Evolutionary conservation across 495 filamentous ascomycete genomes (phyloP), one percentile per base, ranked within the genome.

Genomic region (Glonium stellatum): DNA sequence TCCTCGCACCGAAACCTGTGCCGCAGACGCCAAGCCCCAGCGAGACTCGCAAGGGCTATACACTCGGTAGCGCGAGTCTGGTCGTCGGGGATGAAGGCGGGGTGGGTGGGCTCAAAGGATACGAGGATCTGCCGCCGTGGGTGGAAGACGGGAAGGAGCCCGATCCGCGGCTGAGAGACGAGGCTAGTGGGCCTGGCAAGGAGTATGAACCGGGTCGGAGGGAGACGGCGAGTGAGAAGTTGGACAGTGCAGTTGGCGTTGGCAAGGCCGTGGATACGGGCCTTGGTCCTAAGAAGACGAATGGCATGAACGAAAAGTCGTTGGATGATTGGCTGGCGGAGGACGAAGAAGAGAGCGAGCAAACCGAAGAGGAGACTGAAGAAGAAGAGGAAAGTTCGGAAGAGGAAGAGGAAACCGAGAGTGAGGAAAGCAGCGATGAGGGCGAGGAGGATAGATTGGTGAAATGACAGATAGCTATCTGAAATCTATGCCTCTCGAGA

Each of bases 1-100:
- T 98, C 0, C 80, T 97, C 0, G 93, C 93, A 1, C 93, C 93
- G 0, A 98, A 98, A 70, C 92, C 93, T 0, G 90, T 91, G 0
- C 93, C 93, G 0, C 87, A 93, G 49, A 82, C 86, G 0, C 88
- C 90, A 0, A 92, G 87, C 57, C 92, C 93, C 3, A 90, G 87
- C 1, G 89, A 92, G 58, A 84, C 82, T 1, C 80, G 90, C 6
- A 87, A 85, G 52, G 86, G 83, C 21, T 86, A 89, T 23, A 77
- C 83, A 0, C 78, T 98, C 1, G 93, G 93, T 19, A 91, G 88
- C 3, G 83, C 91, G 4, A 89, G 89, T 36, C 80, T 98, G 11
- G 85, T 96, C 1, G 73, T 97, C 4, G 93, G 89, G 0, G 82
- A 84, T 6, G 87, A 86, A 21, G 84, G 83, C 13, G 86, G 84